Percentiles rank a stretch among this genome's conserved stretches.
phyloP scores from a whole-genome alignment of 2,329 filamentous ascomycete genomes.

The Cucurbitaria berberidis region DNA sequence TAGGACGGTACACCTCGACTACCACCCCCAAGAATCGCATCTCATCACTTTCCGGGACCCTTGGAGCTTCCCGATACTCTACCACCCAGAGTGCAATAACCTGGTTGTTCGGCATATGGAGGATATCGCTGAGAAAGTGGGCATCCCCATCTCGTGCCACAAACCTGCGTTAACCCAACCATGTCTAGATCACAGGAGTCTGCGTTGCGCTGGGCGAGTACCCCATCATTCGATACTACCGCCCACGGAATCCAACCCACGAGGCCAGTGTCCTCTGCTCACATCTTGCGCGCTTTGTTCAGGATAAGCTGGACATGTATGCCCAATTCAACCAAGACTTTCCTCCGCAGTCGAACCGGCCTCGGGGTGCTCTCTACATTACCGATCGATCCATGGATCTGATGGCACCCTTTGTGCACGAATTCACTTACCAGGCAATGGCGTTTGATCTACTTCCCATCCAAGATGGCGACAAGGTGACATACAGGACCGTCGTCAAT shows the following conservation, averaged over 20 bases:
- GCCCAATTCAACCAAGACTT: conserved; percentile 84
- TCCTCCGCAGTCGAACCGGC: conserved; percentile 77
- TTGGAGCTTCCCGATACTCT: conserved; percentile 92
- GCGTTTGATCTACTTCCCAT: conserved; percentile 91
- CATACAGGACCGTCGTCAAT: conserved; percentile 80
- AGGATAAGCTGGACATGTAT: conserved; percentile 89
- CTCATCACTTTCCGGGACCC: conserved; percentile 91
- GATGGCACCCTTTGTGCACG: conserved; percentile 84
- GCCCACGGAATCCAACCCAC: conserved; percentile 74
- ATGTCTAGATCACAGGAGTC: conserved; percentile 74
- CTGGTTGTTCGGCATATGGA: conserved; percentile 85
- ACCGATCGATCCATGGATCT: conserved; percentile 94
- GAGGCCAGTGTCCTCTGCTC: conserved; percentile 87
- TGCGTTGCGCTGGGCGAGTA: conserved; percentile 95
- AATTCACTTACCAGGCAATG: conserved; percentile 99
- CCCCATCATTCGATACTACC: conserved; percentile 90
- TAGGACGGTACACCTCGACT: conserved; percentile 84
- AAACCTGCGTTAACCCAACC: conserved; percentile 6
- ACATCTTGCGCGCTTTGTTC: conserved; percentile 88
- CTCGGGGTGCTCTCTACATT: conserved; percentile 82
- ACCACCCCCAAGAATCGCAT: conserved; percentile 87
- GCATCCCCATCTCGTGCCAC: neutral
- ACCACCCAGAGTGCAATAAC: conserved; percentile 86
- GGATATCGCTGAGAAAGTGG: conserved; percentile 83
- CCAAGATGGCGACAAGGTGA: conserved; percentile 85